Evolutionary conservation across 768 basidiomycete species (phyloP).

Genomic region (Pleurotus salmoneostramineus): DNA sequence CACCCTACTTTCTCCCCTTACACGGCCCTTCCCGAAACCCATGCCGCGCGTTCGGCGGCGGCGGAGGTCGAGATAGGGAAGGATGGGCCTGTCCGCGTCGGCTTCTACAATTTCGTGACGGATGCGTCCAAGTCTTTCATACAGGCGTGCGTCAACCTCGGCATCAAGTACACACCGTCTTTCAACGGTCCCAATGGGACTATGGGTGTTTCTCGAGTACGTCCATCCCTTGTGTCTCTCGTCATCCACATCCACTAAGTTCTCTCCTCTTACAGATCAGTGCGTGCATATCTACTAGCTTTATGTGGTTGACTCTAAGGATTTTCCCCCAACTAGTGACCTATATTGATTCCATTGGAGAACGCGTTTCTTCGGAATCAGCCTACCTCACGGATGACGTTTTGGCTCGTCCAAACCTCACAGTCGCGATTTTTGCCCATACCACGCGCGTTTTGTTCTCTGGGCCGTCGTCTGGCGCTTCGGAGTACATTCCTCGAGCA

Average conservation of each 20-base stretch:
- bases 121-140: slow-evolving; percentile 48
- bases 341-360: slow-evolving; percentile 46
- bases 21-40: neutral
- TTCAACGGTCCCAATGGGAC: slow-evolving; percentile 56
- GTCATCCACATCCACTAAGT: neutral
- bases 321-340: slow-evolving; percentile 43
- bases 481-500: slow-evolving; percentile 32
- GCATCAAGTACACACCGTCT: slow-evolving; percentile 50
- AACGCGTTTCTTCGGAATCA: slow-evolving; percentile 54
- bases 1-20: slow-evolving; percentile 32
- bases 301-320: neutral
- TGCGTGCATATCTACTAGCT: slow-evolving; percentile 20
- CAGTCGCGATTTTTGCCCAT: slow-evolving; percentile 45
- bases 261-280: slow-evolving; percentile 31
- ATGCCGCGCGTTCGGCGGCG: neutral
- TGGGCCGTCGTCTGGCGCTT: slow-evolving; percentile 8
- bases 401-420: slow-evolving; percentile 56
- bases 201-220: slow-evolving; percentile 57
- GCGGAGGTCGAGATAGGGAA: slow-evolving; percentile 36
- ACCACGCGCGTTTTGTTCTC: slow-evolving; percentile 55
- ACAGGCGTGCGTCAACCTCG: slow-evolving; percentile 43
- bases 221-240: slow-evolving; percentile 11
- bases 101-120: slow-evolving; percentile 49
- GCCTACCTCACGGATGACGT: slow-evolving; percentile 63
- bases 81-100: slow-evolving; percentile 55